These are phyloP conservation scores for Lasiodiplodia gonubiensis DNA, from an alignment of 2,329 filamentous ascomycete species.

Conservation along the genomic window DNA sequence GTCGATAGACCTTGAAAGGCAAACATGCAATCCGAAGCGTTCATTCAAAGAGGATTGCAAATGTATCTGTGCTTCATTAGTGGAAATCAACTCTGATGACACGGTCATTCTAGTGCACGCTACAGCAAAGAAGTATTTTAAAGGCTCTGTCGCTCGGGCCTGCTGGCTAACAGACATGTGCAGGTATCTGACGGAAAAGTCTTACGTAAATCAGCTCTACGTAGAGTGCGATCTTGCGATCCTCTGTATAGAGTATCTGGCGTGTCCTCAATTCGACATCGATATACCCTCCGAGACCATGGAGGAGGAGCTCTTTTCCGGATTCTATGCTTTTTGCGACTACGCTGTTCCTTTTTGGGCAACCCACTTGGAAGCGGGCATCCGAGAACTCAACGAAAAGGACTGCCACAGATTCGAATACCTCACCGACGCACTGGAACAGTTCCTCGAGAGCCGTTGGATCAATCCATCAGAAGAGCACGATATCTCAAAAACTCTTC, in stretches of 20 bases:
- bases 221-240: background rate
- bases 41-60: slow-evolving; percentile 38
- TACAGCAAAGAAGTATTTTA: background rate
- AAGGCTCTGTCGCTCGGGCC: background rate
- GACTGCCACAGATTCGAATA: too few species aligned
- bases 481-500: background rate
- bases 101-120: background rate
- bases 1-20: slow-evolving; percentile 39
- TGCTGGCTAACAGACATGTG: too few species aligned
- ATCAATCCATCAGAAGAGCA: background rate
- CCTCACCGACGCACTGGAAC: background rate
- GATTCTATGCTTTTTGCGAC: background rate
- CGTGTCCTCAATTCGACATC: background rate
- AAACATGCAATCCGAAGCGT: slow-evolving; percentile 38
- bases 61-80: slow-evolving; percentile 47
- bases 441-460: background rate
- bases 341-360: background rate
- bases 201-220: background rate
- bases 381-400: background rate
- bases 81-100: slow-evolving; percentile 36
- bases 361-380: background rate
- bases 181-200: background rate
- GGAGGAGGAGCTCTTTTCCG: background rate
- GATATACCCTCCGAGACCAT: accelerated
- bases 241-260: background rate